Base-by-base conservation (phyloP, 768 basidiomycete species). In the Trametes coccinea region DNA sequence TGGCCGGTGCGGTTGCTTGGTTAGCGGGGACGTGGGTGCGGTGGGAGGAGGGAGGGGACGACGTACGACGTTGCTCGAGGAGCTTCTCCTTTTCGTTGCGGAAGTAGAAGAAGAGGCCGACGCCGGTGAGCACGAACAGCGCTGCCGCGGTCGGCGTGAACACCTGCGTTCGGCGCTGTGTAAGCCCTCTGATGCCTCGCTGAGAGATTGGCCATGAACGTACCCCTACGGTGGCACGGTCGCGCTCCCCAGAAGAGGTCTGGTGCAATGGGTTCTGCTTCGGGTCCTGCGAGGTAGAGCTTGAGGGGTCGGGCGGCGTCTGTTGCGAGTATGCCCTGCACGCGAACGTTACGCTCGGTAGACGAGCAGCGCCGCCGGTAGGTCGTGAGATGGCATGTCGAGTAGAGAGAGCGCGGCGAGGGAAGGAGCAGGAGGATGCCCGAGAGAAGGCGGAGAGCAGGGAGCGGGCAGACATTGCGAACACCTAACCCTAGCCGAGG, bases 61-160 rank as follows among this genome's bases (percentile, higher is more conserved):
- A 65, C 85, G 57, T 62, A 93, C 93, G 86, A 71, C 88, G 88
- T 70, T 88, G 80, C 71, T 92, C 90, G 31, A 83, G 77, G 29
- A 96, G 73, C 65, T 88, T 84, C 43, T 79, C 79, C 77, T 98
- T 98, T 74, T 98, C 95, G 58, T 85, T 78, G 54, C 86, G 82
- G 76, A 99, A 98, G 77, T 98, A 98, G 67, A 83, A 87, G 70
- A 86, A 92, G 16, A 99, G 79, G 2, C 88, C 95, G 10, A 82
- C 76, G 1, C 95, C 95, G 6, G 93, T 88, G 1, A 82, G 77
- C n/a, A 96, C 74, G 73, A 99, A 97, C 22, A 98, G 69, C 0
- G 80, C 86, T 0, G 92, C 95, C 1, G 95, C 87, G 54, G 79
- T 81, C 30, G 93, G 94, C 2, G 93, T 95, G 72, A 98, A 97